Conservation (phyloP, 2,329 filamentous ascomycete species). For the Xylaria sp. region DNA sequence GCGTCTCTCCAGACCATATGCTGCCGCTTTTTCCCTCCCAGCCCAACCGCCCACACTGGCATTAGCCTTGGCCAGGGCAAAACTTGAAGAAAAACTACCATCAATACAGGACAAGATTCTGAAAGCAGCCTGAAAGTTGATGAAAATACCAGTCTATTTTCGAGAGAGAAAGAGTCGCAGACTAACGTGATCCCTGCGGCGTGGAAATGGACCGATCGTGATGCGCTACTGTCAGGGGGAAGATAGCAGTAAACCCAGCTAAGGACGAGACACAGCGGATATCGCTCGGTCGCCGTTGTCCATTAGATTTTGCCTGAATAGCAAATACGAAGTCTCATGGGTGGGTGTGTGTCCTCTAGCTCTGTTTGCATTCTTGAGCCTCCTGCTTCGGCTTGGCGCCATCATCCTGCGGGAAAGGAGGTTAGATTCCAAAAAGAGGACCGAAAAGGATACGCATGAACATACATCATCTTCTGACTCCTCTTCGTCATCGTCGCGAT, state of each 20-base stretch:
- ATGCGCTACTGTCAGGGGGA: constrained; percentile 20
- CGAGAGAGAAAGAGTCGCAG: constrained; percentile 37
- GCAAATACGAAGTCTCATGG: constrained; percentile 24
- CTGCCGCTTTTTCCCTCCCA: constrained; percentile 37
- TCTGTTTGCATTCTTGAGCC: constrained; percentile 95
- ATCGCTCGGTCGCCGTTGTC: constrained; percentile 24
- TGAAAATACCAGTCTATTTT: constrained; percentile 50
- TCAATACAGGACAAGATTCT: constrained; percentile 49
- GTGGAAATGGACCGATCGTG: constrained; percentile 44
- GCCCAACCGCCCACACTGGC: constrained; percentile 39
- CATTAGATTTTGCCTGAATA: constrained; percentile 24
- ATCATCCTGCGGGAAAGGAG: constrained; percentile 72
- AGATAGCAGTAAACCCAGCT: constrained; percentile 24
- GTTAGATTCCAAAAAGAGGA: constrained; percentile 35
- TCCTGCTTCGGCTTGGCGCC: constrained; percentile 92
- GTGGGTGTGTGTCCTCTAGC: constrained; percentile 61
- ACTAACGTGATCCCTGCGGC: constrained; percentile 46
- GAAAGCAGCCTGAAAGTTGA: constrained; percentile 48
- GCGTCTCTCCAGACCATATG: constrained; percentile 40
- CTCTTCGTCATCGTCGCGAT: constrained; percentile 80
- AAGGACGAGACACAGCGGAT: constrained; percentile 27
- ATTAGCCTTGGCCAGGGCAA: constrained; percentile 42
- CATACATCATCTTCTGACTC: constrained; percentile 82
- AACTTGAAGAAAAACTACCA: constrained; percentile 49
- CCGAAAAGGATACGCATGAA: constrained; percentile 16